These are phyloP conservation scores for Cladosporium sp. DNA, from an alignment of 2,329 filamentous ascomycete genomes.

Conservation along the genomic window DNA sequence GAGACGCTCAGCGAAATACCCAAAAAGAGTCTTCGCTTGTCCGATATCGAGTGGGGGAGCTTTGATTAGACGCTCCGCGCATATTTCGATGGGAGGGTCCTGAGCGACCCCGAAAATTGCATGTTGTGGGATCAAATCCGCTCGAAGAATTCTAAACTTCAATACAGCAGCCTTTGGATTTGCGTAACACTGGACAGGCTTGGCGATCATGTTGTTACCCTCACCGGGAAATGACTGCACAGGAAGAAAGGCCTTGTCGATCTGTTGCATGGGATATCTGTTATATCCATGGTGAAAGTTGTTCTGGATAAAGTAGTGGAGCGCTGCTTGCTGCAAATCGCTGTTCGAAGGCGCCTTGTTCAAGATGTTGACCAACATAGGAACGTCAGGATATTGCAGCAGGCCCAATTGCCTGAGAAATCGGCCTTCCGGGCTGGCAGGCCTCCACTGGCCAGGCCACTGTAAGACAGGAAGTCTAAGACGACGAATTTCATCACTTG, in stretches of 20 bases:
- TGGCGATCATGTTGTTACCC: constrained; percentile 51
- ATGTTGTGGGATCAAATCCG: constrained; percentile 74
- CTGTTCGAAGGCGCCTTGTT: constrained; percentile 52
- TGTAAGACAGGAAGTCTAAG: constrained; percentile 72
- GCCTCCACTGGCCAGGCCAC: constrained; percentile 70
- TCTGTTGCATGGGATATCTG: constrained; percentile 53
- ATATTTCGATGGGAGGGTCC: constrained; percentile 74
- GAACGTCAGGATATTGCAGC: constrained; percentile 62
- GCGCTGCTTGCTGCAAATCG: constrained; percentile 62
- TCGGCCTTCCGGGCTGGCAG: constrained; percentile 64
- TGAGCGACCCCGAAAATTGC: constrained; percentile 78
- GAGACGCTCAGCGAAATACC: constrained; percentile 75
- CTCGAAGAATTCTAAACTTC: constrained; percentile 72
- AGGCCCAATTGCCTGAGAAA: constrained; percentile 73
- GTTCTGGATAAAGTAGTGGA: constrained; percentile 78
- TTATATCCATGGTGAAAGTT: constrained; percentile 74
- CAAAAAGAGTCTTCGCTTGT: constrained; percentile 69
- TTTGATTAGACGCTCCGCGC: constrained; percentile 66
- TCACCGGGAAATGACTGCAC: constrained; percentile 64
- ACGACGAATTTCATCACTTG: constrained; percentile 62
- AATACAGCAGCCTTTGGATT: constrained; percentile 72
- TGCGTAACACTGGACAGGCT: constrained; percentile 73
- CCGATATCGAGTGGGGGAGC: constrained; percentile 63
- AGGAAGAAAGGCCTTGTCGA: constrained; percentile 55
- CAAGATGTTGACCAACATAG: constrained; percentile 75